Conservation (phyloP, 192 early-diverging fungal genomes). For the Backusella sp. region DNA sequence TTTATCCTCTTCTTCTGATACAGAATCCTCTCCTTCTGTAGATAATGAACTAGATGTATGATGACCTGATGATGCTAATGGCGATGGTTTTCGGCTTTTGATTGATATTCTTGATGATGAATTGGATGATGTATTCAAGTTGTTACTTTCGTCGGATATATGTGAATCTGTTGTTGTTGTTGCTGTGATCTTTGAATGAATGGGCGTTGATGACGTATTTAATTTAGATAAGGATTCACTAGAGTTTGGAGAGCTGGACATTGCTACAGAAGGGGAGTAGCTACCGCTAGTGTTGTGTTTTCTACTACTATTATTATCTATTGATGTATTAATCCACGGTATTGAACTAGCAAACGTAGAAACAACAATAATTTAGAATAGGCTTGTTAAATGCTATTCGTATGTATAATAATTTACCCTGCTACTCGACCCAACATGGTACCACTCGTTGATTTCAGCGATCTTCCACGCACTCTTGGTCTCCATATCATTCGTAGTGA, state of each 20-base stretch:
- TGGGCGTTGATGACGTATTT: neutral
- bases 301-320: neutral
- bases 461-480: conserved; percentile 24
- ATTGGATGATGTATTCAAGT: neutral
- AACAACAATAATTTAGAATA: neutral
- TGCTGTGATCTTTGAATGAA: neutral
- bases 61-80: conserved; percentile 5
- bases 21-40: neutral
- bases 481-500: conserved; percentile 46
- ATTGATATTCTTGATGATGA: neutral
- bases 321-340: conserved; percentile 15
- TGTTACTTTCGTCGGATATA: neutral
- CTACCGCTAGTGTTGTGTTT: neutral
- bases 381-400: neutral
- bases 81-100: neutral
- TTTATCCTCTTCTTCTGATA: neutral
- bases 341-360: neutral
- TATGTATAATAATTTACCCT: conserved; percentile 13
- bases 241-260: neutral
- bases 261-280: neutral
- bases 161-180: neutral
- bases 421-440: conserved; percentile 32
- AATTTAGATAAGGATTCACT: neutral
- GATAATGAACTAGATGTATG: neutral
- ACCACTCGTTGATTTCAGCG: conserved; percentile 27